phyloP scores from a whole-genome alignment of 495 filamentous ascomycete species.

The Lindgomyces ingoldianus region DNA sequence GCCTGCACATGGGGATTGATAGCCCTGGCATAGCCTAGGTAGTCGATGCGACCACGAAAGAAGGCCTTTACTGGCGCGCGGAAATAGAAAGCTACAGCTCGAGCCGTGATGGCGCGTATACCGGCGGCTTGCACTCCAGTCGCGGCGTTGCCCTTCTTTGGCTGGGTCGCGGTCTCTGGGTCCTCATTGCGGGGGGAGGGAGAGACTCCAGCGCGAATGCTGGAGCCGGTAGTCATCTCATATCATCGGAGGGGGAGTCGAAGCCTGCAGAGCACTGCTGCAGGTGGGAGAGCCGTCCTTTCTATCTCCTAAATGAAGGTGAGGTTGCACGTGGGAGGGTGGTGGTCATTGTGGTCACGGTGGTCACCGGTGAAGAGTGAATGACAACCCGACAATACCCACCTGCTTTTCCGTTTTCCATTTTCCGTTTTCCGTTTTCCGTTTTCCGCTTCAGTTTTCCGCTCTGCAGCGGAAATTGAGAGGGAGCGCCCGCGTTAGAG shows the following conservation, averaged over 20 bases:
- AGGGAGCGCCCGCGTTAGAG: background rate
- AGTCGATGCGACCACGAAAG: slow-evolving; percentile 86
- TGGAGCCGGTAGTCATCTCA: slow-evolving; percentile 33
- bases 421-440: too few relatives aligned
- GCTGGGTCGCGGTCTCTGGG: background rate
- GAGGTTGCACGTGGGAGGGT: background rate
- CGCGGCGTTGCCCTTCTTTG: slow-evolving; percentile 13
- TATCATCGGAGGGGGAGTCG: slow-evolving; percentile 15
- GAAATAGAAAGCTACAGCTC: slow-evolving; percentile 84
- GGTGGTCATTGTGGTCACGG: too few relatives aligned
- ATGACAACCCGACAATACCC: too few relatives aligned
- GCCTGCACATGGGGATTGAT: slow-evolving; percentile 62
- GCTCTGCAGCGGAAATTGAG: background rate
- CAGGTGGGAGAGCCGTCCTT: background rate
- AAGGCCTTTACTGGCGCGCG: slow-evolving; percentile 86
- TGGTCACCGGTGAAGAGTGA: too few relatives aligned
- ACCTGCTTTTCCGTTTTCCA: too few relatives aligned
- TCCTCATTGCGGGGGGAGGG: slow-evolving; percentile 10
- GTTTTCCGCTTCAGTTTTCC: too few relatives aligned
- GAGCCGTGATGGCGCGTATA: slow-evolving; percentile 75
- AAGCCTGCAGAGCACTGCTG: background rate
- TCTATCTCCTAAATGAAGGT: background rate
- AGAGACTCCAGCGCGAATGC: slow-evolving; percentile 21
- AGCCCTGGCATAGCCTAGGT: slow-evolving; percentile 65
- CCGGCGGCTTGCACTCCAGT: slow-evolving; percentile 57